A percentile compares a stretch with the other conserved stretches of the same genome.
Conservation (phyloP, 331 rosid species). For the Stylosanthes scabra region DNA sequence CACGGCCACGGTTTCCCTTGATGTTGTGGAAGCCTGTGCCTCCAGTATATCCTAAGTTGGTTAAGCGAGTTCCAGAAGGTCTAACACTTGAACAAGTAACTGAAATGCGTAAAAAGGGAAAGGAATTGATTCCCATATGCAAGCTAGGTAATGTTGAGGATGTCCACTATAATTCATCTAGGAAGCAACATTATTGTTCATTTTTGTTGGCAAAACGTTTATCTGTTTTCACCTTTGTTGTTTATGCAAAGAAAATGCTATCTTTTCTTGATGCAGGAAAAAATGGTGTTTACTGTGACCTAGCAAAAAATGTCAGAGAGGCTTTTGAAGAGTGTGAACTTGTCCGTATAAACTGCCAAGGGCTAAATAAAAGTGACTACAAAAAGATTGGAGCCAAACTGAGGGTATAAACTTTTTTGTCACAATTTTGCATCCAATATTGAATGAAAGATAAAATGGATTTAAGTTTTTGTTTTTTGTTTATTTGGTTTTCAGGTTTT, state of each 20-base stretch:
- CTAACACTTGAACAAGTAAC: conserved; percentile 69
- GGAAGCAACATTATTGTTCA: conserved; percentile 5
- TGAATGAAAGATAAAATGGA: conserved; percentile 27
- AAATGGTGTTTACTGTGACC: conserved; percentile 84
- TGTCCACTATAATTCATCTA: conserved; percentile 17
- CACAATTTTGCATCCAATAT: conserved; percentile 23
- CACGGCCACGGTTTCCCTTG: conserved; percentile 86
- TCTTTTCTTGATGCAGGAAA: conserved; percentile 60
- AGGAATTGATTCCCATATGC: conserved; percentile 73
- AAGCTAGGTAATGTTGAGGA: conserved; percentile 62
- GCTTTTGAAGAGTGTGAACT: conserved; percentile 96
- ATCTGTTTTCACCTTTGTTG: not conserved
- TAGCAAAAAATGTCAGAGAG: conserved; percentile 72
- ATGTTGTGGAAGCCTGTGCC: conserved; percentile 96
- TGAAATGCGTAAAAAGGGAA: conserved; percentile 87
- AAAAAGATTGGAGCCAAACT: conserved; percentile 92
- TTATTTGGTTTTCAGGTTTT: conserved; percentile 1
- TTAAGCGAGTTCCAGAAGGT: conserved; percentile 76
- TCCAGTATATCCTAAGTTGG: conserved; percentile 85
- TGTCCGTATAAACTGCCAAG: conserved; percentile 85
- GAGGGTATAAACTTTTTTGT: conserved; percentile 55
- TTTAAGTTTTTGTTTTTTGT: not conserved
- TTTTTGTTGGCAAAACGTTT: conserved; percentile 15
- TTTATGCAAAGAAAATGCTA: not conserved
- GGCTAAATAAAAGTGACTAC: conserved; percentile 87